Base-by-base conservation (phyloP, 2,329 filamentous ascomycete species). In the Proliferodiscus dingleyae region DNA sequence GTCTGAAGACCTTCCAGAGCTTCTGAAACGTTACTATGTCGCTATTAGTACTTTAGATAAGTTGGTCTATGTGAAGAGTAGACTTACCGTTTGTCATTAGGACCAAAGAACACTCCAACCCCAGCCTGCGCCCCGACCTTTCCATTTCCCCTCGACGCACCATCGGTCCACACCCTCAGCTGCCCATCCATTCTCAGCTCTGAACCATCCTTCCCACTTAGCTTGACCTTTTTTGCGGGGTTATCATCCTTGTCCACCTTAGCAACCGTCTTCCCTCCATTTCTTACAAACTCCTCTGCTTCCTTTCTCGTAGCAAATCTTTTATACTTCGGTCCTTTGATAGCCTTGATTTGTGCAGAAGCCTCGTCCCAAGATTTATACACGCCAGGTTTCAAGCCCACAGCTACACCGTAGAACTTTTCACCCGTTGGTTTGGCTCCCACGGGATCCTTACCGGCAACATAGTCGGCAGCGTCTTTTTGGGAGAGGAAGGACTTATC, bases 401-500 rank as follows among this genome's bases (percentile, higher is more conserved):
- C 68, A 1, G 79, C 80, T 5, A 84, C 77, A 3, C 73, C 80
- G 58, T 83, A 83, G 63, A 74, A 83, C 71, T 40, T 69, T 61
- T 37, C 72, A 68, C 34, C 46, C 9, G 44, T 43, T 8, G 39
- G 26, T 21, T 50, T 54, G 5, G 36, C 29, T 3, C 18, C 68
- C 59, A 16, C 67, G 54, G 32, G 56, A 61, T 11, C 61, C 55
- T 74, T 75, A 37, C 87, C 86, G 1, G 75, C 79, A 21, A 88
- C 73, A 62, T 87, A 96, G 2, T 79, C 80, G 58, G 86, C 77
- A n/a, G 91, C 91, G 49, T 95, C 89, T 51, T 82, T 76, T 47
- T 75, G 71, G 0, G 77, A 80, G 8, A 74, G 68, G 62, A 95
- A 96, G 1, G 85, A 88, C 69, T 93, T 91, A 71, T 86, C 88